Conservation (phyloP, 2,329 filamentous ascomycete species). For the Penicillium polonicum region DNA sequence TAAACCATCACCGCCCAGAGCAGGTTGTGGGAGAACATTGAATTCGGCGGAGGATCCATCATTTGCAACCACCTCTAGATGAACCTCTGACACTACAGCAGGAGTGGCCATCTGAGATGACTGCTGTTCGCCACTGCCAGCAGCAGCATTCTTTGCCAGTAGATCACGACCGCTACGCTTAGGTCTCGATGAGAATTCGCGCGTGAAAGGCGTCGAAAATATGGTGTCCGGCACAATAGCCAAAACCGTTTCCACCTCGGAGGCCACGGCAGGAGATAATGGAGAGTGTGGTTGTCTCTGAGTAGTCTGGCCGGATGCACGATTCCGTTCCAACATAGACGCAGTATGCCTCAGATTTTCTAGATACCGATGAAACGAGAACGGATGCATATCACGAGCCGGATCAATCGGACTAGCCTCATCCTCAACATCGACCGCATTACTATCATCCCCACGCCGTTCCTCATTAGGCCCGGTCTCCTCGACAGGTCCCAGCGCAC, state of each 20-base stretch:
- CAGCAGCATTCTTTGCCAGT: slow-evolving; percentile 22
- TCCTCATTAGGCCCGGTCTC: slow-evolving; percentile 44
- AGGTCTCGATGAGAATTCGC: slow-evolving; percentile 31
- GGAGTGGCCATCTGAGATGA: slow-evolving; percentile 33
- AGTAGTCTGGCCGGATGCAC: slow-evolving; percentile 2
- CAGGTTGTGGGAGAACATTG: background rate
- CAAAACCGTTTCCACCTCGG: background rate
- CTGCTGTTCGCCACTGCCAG: slow-evolving; percentile 11
- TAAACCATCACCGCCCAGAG: background rate
- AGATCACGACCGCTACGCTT: slow-evolving; percentile 32
- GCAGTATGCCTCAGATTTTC: slow-evolving; percentile 34
- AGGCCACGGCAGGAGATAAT: slow-evolving; percentile 1
- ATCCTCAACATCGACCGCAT: slow-evolving; percentile 40
- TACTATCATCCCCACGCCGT: slow-evolving; percentile 33
- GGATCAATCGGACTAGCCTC: slow-evolving; percentile 39
- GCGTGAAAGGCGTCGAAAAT: slow-evolving; percentile 16
- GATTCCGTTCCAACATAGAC: slow-evolving; percentile 17
- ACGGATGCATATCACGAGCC: slow-evolving; percentile 35
- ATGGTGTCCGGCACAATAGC: background rate
- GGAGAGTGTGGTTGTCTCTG: slow-evolving; percentile 17
- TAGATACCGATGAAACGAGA: slow-evolving; percentile 39
- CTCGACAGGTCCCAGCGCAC: slow-evolving; percentile 44
- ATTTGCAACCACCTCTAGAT: slow-evolving; percentile 38
- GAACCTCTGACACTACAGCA: slow-evolving; percentile 41
- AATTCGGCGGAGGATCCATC: slow-evolving; percentile 2